These are phyloP conservation scores for Talaromyces funiculosus DNA, from an alignment of 2,329 filamentous ascomycete genomes.

Conservation along the genomic window DNA sequence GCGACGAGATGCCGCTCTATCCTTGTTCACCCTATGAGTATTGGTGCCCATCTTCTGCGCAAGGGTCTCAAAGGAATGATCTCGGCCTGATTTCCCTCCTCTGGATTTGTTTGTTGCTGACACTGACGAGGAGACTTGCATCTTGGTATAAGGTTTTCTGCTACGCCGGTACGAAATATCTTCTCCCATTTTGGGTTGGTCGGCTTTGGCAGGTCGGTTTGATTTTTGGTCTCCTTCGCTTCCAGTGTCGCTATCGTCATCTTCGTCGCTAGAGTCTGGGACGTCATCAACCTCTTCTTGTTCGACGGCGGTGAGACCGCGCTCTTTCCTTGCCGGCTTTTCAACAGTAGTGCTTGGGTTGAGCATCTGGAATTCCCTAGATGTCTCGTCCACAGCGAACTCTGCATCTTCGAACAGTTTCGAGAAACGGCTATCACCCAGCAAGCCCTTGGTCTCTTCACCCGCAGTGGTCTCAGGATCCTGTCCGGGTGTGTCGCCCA, in stretches of 20 bases:
- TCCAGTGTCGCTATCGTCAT: constrained; percentile 18
- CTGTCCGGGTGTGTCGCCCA: constrained; percentile 20
- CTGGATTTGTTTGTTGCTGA: constrained; percentile 20
- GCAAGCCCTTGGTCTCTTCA: constrained; percentile 53
- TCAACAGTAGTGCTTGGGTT: constrained; percentile 69
- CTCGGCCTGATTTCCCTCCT: constrained; percentile 36
- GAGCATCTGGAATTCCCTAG: constrained; percentile 76
- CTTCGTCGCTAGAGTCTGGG: constrained; percentile 37
- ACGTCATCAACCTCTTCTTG: constrained; percentile 54
- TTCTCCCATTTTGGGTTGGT: constrained; percentile 39
- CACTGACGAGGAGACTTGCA: constrained; percentile 53
- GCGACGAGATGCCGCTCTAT: constrained; percentile 17
- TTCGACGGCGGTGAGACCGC: constrained; percentile 58
- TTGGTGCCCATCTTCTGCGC: constrained; percentile 41
- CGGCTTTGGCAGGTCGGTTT: constrained; percentile 23
- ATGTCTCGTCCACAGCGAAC: constrained; percentile 85
- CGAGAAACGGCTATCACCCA: constrained; percentile 81
- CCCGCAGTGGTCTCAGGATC: constrained; percentile 29
- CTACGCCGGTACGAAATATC: constrained; percentile 52
- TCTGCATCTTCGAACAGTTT: constrained; percentile 89
- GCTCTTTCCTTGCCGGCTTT: constrained; percentile 29
- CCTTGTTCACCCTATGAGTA: constrained; percentile 14
- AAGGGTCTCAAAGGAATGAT: constrained; percentile 55
- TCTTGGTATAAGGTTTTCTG: constrained; percentile 47
- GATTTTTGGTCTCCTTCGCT: constrained; percentile 6